Percentiles rank a stretch among this genome's conserved stretches.
These are phyloP conservation scores for Suhomyces chickasaworum DNA, from an alignment of 1,139 yeast species.

Conservation along the genomic window DNA sequence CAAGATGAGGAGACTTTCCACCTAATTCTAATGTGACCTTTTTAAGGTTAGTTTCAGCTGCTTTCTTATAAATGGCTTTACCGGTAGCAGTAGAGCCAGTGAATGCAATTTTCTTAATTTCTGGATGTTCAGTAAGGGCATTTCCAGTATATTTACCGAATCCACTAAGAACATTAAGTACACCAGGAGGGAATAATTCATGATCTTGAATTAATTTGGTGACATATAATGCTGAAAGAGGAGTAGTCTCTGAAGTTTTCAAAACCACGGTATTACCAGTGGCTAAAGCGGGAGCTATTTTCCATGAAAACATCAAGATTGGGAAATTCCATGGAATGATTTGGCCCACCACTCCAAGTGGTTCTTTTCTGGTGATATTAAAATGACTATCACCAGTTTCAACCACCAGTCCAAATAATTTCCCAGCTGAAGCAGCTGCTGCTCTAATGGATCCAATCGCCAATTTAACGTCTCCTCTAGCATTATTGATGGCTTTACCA, in stretches of 20 bases:
- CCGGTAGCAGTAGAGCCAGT: constrained; percentile 88
- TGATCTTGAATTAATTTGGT: constrained; percentile 64
- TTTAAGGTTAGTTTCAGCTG: constrained; percentile 69
- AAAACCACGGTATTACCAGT: constrained; percentile 79
- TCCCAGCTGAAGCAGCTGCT: constrained; percentile 25
- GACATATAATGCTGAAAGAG: constrained; percentile 71
- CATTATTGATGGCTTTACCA: constrained; percentile 12
- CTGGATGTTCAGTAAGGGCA: constrained; percentile 67
- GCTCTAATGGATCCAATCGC: constrained; percentile 22
- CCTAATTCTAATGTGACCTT: constrained; percentile 84
- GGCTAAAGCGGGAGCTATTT: constrained; percentile 81
- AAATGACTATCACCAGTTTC: constrained; percentile 26
- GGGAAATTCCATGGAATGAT: constrained; percentile 92
- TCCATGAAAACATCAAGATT: constrained; percentile 81
- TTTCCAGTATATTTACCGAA: constrained; percentile 79
- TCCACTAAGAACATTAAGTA: constrained; percentile 73
- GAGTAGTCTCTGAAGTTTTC: constrained; percentile 84
- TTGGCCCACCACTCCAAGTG: constrained; percentile 80
- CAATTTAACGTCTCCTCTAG: constrained; percentile 21
- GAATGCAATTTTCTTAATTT: constrained; percentile 76
- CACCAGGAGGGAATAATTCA: constrained; percentile 75
- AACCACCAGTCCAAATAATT: constrained; percentile 20
- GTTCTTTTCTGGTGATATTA: constrained; percentile 50
- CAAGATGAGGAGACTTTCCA: constrained; percentile 83
- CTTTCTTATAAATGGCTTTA: constrained; percentile 69